Evolutionary conservation across 2,329 filamentous ascomycete species (phyloP).

Genomic region (Cadophora malorum): DNA sequence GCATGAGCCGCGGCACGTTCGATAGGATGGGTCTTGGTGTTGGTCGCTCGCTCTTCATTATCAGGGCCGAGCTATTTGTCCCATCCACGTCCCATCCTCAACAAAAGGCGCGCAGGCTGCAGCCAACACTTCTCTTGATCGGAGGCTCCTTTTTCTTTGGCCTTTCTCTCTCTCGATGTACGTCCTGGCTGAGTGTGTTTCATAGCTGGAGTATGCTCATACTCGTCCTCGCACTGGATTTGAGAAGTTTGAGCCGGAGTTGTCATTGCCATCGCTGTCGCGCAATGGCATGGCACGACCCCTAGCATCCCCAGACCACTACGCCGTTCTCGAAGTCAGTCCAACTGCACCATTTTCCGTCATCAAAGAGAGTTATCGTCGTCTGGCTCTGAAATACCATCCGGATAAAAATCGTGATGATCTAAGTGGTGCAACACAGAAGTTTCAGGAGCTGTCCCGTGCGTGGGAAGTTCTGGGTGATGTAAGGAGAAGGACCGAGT

Average conservation of each 20-base stretch:
- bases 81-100: constrained; percentile 9
- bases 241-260: not conserved
- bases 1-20: constrained; percentile 20
- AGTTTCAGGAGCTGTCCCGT: constrained; percentile 32
- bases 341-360: constrained; percentile 26
- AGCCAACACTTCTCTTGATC: not conserved
- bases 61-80: constrained; percentile 9
- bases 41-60: not conserved
- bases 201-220: constrained; percentile 9
- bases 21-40: constrained; percentile 8
- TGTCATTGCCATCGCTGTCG: not conserved
- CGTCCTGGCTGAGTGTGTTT: not conserved
- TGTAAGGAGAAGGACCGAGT: constrained; percentile 29
- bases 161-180: not conserved
- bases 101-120: constrained; percentile 14
- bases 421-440: constrained; percentile 22
- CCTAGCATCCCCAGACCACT: constrained; percentile 33
- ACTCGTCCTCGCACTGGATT: not conserved
- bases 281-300: constrained; percentile 30
- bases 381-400: constrained; percentile 35
- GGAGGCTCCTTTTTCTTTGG: not conserved
- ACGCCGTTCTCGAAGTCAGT: constrained; percentile 34
- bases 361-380: constrained; percentile 35
- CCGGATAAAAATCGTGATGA: constrained; percentile 37
- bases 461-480: constrained; percentile 39